Percentiles rank a stretch among this genome's conserved stretches.
These are phyloP conservation scores for Cadophora malorum DNA, from an alignment of 2,329 filamentous ascomycete genomes.

Conservation along the genomic window DNA sequence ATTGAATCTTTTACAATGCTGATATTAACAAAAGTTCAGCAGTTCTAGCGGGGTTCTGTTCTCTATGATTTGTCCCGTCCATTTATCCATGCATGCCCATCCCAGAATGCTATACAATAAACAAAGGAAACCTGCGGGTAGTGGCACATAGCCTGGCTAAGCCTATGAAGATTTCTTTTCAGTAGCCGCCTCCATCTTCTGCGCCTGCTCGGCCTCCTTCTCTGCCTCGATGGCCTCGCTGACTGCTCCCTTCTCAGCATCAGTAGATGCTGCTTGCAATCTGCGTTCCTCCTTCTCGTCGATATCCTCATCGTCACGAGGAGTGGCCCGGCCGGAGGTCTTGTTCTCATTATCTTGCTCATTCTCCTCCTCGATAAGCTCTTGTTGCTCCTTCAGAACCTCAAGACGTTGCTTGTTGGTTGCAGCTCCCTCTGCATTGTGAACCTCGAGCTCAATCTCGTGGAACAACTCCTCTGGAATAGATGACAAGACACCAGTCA, in stretches of 20 bases:
- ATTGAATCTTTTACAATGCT: slow-evolving; percentile 36
- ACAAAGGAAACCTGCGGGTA: slow-evolving; percentile 36
- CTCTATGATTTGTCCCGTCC: slow-evolving; percentile 38
- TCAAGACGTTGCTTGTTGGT: slow-evolving; percentile 99
- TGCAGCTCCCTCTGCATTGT: slow-evolving; percentile 93
- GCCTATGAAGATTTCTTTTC: slow-evolving; percentile 32
- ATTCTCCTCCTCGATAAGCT: slow-evolving; percentile 96
- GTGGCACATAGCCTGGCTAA: slow-evolving; percentile 20
- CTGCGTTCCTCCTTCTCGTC: slow-evolving; percentile 87
- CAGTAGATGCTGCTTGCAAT: slow-evolving; percentile 56
- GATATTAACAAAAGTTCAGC: slow-evolving; percentile 30
- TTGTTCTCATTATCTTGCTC: slow-evolving; percentile 86
- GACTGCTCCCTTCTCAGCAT: slow-evolving; percentile 54
- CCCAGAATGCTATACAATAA: slow-evolving; percentile 36
- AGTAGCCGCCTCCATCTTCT: slow-evolving; percentile 48
- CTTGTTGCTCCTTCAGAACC: slow-evolving; percentile 97
- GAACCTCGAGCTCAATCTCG: slow-evolving; percentile 98
- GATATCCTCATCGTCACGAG: slow-evolving; percentile 88
- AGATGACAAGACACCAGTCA: slow-evolving; percentile 88
- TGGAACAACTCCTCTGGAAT: slow-evolving; percentile 99
- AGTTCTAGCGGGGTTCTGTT: slow-evolving; percentile 33
- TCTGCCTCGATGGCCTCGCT: slow-evolving; percentile 63
- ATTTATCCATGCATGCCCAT: slow-evolving; percentile 36
- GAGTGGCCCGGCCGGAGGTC: slow-evolving; percentile 74
- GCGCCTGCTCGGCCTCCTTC: slow-evolving; percentile 55